phyloP scores from a whole-genome alignment of 2,329 filamentous ascomycete species.

The Dactylellina leptospora region DNA sequence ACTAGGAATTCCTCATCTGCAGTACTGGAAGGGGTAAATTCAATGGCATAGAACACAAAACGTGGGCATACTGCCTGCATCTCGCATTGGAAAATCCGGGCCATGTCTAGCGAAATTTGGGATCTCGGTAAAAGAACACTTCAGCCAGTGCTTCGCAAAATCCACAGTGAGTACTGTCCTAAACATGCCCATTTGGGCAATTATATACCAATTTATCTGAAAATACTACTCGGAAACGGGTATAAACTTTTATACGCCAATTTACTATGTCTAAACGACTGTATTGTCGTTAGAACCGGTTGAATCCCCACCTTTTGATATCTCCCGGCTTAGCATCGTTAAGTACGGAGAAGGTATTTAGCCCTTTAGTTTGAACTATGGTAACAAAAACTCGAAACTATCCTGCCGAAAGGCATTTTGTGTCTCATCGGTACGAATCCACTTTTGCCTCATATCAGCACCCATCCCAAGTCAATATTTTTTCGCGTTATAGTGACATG shows the following conservation, averaged over 20 bases:
- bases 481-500: neutral
- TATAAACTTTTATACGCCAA: too few relatives aligned
- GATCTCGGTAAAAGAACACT: conserved; percentile 40
- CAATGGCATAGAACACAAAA: conserved; percentile 27
- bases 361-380: conserved; percentile 27
- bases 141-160: conserved; percentile 26
- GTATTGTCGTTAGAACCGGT: conserved; percentile 15
- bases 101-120: conserved; percentile 28
- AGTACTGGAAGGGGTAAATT: conserved; percentile 36
- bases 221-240: too few relatives aligned
- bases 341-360: neutral
- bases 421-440: too few relatives aligned
- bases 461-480: neutral
- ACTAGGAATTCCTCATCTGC: conserved; percentile 17
- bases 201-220: too few relatives aligned
- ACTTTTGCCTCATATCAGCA: conserved; percentile 32
- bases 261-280: neutral
- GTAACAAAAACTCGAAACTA: conserved; percentile 39
- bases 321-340: conserved; percentile 45
- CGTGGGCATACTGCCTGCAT: conserved; percentile 47
- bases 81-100: conserved; percentile 44
- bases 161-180: too few relatives aligned
- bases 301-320: conserved; percentile 38
- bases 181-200: too few relatives aligned
- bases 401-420: conserved; percentile 30